Base-by-base conservation (phyloP, 768 basidiomycete genomes). In the Leccinum variicolor region DNA sequence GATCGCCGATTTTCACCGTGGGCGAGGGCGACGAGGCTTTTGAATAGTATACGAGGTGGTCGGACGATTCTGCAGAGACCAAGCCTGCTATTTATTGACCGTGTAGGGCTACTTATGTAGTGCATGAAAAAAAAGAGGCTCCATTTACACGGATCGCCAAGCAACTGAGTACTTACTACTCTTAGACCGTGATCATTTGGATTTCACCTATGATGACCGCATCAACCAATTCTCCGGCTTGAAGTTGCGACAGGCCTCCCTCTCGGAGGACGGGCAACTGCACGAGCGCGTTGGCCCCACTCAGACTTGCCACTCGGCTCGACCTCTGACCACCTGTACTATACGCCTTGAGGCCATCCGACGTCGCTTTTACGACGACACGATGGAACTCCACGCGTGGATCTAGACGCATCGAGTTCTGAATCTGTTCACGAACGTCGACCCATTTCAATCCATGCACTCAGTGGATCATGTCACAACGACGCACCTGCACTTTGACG, bases 291-390 rank as follows among this genome's bases (percentile, higher is more conserved):
- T 94, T 94, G 15, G 92, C 91, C 2, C 87, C 87, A 43, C 81
- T 85, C 50, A 96, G 65, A 63, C 92, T 94, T 13, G 87, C 87
- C 4, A 89, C 86, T 23, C 90, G 78, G 65, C 89, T 91, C 17
- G 92, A 93, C 6, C 92, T 77, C 68, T 96, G 94, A 0, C 92
- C 90, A 23, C 94, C 93, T 0, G 93, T 95, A 54, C 87, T 92
- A 62, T 77, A 82, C 2, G 91, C 93, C 55, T 77, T 77, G 54
- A 92, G 75, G 8, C 80, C 80, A 28, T 72, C 70, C 5, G 65
- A 53, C 0, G 62, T 60, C 1, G 78, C 74, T n/a, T 73, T 73
- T 39, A 94, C 77, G 15, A 83, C 63, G 3, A 87, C 92, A 6
- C 93, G 86, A 70, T 95, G 93, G 71, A 90, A 94, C 65, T 94